phyloP scores from a whole-genome alignment of 805 yeast genomes.

The Sugiyamaella qingdaonensis region DNA sequence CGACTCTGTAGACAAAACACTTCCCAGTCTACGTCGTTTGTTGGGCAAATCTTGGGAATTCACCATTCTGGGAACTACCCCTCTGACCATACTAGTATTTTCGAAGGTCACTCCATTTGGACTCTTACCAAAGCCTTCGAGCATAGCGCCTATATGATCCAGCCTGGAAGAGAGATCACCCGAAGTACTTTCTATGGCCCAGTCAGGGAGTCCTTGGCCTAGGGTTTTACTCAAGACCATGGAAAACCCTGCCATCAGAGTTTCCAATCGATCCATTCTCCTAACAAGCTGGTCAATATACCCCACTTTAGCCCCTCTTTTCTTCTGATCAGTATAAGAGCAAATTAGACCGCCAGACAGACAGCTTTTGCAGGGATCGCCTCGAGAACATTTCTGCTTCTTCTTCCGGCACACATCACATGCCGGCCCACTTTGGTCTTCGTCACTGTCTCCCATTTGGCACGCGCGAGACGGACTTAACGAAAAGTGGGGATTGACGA shows the following conservation, averaged over 20 bases:
- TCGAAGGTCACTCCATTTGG: too few species aligned
- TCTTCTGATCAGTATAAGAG: conserved; percentile 5
- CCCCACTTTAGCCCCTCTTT: background rate
- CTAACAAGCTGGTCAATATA: background rate
- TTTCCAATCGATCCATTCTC: background rate
- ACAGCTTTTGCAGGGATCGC: conserved; percentile 13
- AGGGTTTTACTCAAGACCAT: background rate
- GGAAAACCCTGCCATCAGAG: background rate
- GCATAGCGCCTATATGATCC: background rate
- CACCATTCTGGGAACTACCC: background rate
- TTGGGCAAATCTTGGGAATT: background rate
- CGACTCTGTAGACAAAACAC: conserved; percentile 4
- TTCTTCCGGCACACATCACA: conserved; percentile 12
- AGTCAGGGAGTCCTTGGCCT: background rate
- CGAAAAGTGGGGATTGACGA: too few species aligned
- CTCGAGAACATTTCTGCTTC: conserved; percentile 16
- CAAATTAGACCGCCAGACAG: conserved; percentile 6
- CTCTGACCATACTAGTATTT: background rate
- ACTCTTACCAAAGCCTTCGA: background rate
- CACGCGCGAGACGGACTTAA: too few species aligned
- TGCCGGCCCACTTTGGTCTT: conserved; percentile 3
- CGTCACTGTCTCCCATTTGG: background rate
- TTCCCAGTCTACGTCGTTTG: conserved; percentile 7
- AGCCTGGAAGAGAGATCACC: background rate
- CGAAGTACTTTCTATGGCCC: background rate